phyloP scores from a whole-genome alignment of 2,329 filamentous ascomycete genomes.

The Cladobotryum protrusum region DNA sequence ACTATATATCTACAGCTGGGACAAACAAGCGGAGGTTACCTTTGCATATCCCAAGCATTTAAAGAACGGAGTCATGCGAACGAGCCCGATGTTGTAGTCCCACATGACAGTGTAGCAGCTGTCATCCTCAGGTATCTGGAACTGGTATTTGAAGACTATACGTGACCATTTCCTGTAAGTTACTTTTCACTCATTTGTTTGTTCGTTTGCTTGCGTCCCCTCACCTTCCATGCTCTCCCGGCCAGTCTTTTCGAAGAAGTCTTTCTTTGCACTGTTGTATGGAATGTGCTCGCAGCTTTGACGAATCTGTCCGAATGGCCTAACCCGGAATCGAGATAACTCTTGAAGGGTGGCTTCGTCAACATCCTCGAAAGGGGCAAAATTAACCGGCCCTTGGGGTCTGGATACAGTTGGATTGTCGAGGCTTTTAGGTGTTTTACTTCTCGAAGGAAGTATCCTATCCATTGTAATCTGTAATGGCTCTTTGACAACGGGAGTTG shows the following conservation, averaged over 20 bases:
- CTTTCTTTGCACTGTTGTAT: slow-evolving; percentile 91
- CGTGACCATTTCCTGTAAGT: background rate
- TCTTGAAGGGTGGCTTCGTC: slow-evolving; percentile 50
- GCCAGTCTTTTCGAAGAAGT: slow-evolving; percentile 79
- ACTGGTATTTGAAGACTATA: slow-evolving; percentile 83
- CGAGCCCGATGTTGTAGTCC: slow-evolving; percentile 93
- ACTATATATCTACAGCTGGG: background rate
- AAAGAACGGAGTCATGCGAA: slow-evolving; percentile 92
- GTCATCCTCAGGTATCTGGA: slow-evolving; percentile 61
- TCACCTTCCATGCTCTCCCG: slow-evolving; percentile 83
- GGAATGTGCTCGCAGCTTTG: slow-evolving; percentile 71
- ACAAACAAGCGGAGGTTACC: slow-evolving; percentile 42
- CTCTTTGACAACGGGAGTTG: slow-evolving; percentile 20
- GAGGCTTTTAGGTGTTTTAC: slow-evolving; percentile 39
- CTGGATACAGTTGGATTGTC: slow-evolving; percentile 45
- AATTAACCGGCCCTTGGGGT: slow-evolving; percentile 63
- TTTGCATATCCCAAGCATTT: slow-evolving; percentile 85
- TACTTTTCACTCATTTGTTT: too few relatives aligned
- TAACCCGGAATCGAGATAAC: slow-evolving; percentile 59
- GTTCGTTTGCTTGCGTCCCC: slow-evolving; percentile 5
- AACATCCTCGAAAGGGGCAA: slow-evolving; percentile 64
- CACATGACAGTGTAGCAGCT: slow-evolving; percentile 77
- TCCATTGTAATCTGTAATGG: slow-evolving; percentile 1
- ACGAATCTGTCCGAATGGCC: slow-evolving; percentile 56
- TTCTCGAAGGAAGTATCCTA: background rate